phyloP scores from a whole-genome alignment of 345 rosid genomes.

The Carallia brachiata region DNA sequence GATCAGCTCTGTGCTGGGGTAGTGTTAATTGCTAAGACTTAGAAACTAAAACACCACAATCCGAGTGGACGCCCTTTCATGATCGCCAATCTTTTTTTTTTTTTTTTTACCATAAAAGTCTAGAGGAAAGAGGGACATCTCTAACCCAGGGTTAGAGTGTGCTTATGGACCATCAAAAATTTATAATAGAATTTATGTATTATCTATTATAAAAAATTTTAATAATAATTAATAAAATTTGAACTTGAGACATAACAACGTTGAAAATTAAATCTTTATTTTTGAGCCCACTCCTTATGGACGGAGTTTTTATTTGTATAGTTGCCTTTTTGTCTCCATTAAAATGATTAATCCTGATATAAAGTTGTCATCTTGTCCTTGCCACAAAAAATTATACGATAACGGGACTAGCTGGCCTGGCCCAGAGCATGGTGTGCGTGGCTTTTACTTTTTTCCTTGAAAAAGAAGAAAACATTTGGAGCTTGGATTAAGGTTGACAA shows the following conservation, averaged over 20 bases:
- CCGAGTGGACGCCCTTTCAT: slow-evolving; percentile 22
- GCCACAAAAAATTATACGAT: neutral
- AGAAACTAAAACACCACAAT: neutral
- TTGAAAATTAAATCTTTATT: no score
- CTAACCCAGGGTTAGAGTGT: no score
- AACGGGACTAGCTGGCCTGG: slow-evolving; percentile 15
- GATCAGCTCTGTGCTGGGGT: slow-evolving; percentile 16
- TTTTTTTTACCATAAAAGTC: no score
- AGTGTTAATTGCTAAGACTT: neutral
- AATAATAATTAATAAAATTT: no score
- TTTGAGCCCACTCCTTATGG: no score
- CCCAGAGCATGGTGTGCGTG: slow-evolving; percentile 27
- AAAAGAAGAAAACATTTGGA: neutral
- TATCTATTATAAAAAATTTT: no score
- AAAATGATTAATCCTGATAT: slow-evolving; percentile 11
- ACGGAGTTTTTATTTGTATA: slow-evolving; percentile 11
- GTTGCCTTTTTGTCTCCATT: slow-evolving; percentile 25
- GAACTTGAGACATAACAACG: no score
- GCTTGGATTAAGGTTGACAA: neutral
- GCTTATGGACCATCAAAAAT: no score
- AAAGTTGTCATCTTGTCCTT: slow-evolving; percentile 17
- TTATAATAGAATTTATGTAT: no score
- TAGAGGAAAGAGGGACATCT: no score
- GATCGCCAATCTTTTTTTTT: slow-evolving; percentile 11
- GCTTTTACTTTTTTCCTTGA: slow-evolving; percentile 3